Percentiles rank a stretch among this genome's conserved stretches.
phyloP scores from a whole-genome alignment of 345 rosid genomes.

The Brassica cretica region DNA sequence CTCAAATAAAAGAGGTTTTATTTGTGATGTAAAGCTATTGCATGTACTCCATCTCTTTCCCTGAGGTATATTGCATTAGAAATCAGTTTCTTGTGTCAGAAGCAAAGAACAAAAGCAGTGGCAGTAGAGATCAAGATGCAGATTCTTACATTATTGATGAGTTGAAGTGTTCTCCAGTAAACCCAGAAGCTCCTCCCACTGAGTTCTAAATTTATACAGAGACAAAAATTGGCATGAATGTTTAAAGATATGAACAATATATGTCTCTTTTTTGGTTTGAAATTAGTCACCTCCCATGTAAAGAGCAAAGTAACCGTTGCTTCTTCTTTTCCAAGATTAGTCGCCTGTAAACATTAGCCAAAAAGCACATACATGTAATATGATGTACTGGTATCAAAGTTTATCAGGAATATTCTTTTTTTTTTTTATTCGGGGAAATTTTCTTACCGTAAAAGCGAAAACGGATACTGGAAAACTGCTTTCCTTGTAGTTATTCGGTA shows the following conservation, averaged over 20 bases:
- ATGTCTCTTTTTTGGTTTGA: not conserved
- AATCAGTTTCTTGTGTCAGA: constrained; percentile 12
- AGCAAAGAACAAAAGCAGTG: not conserved
- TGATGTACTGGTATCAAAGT: not conserved
- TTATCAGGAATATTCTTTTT: not conserved
- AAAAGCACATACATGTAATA: not conserved
- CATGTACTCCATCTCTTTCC: constrained; percentile 67
- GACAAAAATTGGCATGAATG: not conserved
- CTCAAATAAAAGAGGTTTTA: constrained; percentile 18
- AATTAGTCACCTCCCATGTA: constrained; percentile 76
- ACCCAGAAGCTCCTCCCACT: constrained; percentile 72
- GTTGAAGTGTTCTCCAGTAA: constrained; percentile 73
- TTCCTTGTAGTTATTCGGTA: constrained; percentile 89
- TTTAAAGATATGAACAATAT: not conserved
- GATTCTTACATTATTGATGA: constrained; percentile 56
- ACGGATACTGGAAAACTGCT: constrained; percentile 87
- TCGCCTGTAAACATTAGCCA: constrained; percentile 47
- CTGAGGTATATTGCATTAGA: constrained; percentile 39
- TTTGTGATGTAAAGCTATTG: constrained; percentile 81
- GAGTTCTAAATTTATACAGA: constrained; percentile 58
- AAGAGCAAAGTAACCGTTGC: constrained; percentile 75
- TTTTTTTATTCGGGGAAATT: not conserved
- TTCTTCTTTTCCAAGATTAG: constrained; percentile 61
- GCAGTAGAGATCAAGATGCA: not conserved
- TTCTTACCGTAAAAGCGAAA: constrained; percentile 71